Percentiles rank a stretch among this genome's conserved stretches.
Conservation (phyloP, 148 eudicot species). For the Chenopodium berlandieri region DNA sequence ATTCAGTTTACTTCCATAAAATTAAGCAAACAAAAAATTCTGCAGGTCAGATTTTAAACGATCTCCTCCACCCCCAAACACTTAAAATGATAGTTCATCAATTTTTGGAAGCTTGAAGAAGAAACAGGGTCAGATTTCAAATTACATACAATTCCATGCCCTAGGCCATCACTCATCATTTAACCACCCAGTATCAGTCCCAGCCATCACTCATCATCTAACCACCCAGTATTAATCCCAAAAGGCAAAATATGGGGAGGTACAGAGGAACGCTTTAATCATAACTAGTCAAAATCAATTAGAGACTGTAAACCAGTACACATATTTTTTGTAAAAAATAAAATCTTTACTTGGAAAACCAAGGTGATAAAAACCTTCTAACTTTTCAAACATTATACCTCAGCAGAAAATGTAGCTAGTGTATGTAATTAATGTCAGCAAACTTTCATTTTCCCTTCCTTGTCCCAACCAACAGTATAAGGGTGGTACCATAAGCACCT, state of each 20-base stretch:
- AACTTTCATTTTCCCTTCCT: too few species aligned
- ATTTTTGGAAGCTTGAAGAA: neutral
- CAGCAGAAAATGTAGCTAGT: neutral
- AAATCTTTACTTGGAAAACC: neutral
- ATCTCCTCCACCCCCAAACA: neutral
- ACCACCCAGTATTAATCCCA: neutral
- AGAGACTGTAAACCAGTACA: neutral
- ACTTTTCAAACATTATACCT: neutral
- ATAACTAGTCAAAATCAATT: neutral
- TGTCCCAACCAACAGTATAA: too few species aligned
- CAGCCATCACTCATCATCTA: too few species aligned
- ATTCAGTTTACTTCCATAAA: neutral
- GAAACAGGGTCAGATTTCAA: neutral
- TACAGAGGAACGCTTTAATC: neutral
- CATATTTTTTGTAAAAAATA: neutral
- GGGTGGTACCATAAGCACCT: too few species aligned
- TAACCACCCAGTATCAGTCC: too few species aligned
- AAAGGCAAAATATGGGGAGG: neutral
- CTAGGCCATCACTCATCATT: too few species aligned
- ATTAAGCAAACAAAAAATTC: neutral
- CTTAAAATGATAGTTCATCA: neutral
- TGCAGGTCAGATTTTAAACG: neutral
- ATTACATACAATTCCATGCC: neutral
- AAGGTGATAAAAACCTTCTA: neutral
- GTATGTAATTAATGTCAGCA: neutral